Percentiles rank a stretch among this genome's conserved stretches.
phyloP scores from a whole-genome alignment of 495 filamentous ascomycete genomes.

The Gamarada debralockiae region DNA sequence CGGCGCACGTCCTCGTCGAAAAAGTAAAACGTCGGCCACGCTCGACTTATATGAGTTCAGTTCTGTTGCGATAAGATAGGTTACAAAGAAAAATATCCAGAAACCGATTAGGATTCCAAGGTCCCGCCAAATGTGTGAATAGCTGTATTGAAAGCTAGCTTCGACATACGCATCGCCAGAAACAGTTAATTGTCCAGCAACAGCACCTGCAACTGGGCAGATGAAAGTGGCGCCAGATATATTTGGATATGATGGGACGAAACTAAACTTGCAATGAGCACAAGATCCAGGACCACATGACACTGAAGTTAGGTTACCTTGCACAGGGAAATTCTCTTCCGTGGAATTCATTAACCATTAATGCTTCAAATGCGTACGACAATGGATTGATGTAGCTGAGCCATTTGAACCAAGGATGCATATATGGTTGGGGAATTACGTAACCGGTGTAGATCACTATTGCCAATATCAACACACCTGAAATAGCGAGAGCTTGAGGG shows the following conservation, averaged over 20 bases:
- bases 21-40: slow-evolving; percentile 86
- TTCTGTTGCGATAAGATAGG: slow-evolving; percentile 72
- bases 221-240: slow-evolving; percentile 45
- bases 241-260: slow-evolving; percentile 34
- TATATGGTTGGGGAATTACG: slow-evolving; percentile 64
- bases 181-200: slow-evolving; percentile 48
- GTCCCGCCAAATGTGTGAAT: slow-evolving; percentile 70
- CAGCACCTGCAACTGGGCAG: slow-evolving; percentile 52
- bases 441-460: slow-evolving; percentile 82
- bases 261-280: slow-evolving; percentile 31
- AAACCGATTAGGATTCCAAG: slow-evolving; percentile 77
- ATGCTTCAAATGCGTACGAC: slow-evolving; percentile 68
- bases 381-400: slow-evolving; percentile 78
- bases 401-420: slow-evolving; percentile 84
- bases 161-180: slow-evolving; percentile 67
- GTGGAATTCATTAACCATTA: slow-evolving; percentile 72
- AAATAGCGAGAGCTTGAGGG: slow-evolving; percentile 77
- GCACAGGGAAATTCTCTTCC: slow-evolving; percentile 36
- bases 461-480: slow-evolving; percentile 59
- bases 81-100: slow-evolving; percentile 58
- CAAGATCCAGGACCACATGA: slow-evolving; percentile 43
- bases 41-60: slow-evolving; percentile 72
- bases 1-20: slow-evolving; percentile 47
- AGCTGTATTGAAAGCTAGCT: slow-evolving; percentile 55
- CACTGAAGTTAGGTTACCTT: too few species aligned